These are phyloP conservation scores for Clohesyomyces aquaticus DNA, from an alignment of 495 filamentous ascomycete species.

Conservation along the genomic window DNA sequence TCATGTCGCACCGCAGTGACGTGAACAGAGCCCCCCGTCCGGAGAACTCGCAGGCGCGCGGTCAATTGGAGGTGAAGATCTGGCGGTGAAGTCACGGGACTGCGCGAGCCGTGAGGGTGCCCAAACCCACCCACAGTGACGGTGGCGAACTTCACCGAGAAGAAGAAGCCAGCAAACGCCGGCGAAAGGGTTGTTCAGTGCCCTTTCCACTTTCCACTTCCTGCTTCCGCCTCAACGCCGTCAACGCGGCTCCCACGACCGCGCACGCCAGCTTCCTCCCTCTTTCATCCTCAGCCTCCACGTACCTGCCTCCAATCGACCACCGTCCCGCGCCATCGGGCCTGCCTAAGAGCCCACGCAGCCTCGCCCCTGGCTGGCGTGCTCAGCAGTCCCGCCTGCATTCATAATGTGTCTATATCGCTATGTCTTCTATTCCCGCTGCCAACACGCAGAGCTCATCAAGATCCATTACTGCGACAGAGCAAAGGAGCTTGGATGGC, in stretches of 20 bases:
- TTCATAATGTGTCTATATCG: conserved; percentile 37
- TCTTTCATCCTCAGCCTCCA: neutral
- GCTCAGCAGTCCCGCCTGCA: no score
- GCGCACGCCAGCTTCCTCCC: neutral
- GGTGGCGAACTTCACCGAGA: neutral
- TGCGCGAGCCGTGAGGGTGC: neutral
- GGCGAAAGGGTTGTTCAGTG: neutral
- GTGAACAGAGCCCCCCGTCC: no score
- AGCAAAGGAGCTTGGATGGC: conserved; percentile 17
- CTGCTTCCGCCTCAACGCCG: no score
- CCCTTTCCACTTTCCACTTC: no score
- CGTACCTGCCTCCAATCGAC: neutral
- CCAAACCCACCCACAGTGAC: neutral
- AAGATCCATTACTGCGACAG: conserved; percentile 30
- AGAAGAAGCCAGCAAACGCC: no score
- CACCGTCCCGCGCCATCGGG: neutral
- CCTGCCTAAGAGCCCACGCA: conserved; percentile 2
- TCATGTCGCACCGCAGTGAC: no score
- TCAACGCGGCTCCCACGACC: neutral
- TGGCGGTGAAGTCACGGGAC: neutral
- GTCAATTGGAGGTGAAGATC: no score
- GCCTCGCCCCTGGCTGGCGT: conserved; percentile 2
- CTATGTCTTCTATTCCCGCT: conserved; percentile 35
- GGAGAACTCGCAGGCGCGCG: no score
- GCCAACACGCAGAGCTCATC: conserved; percentile 33